These are phyloP conservation scores for Termitomyces sp. DNA, from an alignment of 768 basidiomycete species.

Conservation along the genomic window DNA sequence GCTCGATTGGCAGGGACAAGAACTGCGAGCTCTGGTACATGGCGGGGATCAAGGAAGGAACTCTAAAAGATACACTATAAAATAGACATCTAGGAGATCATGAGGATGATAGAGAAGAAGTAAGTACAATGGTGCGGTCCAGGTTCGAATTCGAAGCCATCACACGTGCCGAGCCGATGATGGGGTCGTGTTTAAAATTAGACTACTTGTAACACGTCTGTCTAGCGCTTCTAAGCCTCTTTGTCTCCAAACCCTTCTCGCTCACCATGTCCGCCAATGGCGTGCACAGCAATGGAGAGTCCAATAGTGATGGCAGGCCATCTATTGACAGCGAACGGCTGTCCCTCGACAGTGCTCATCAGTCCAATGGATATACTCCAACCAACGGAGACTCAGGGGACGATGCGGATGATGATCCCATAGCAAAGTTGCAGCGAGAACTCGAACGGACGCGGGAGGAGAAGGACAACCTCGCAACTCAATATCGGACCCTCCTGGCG, in stretches of 20 bases:
- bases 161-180: background rate
- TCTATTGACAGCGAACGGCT: constrained; percentile 48
- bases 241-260: background rate
- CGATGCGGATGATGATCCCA: constrained; percentile 44
- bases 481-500: constrained; percentile 82
- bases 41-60: background rate
- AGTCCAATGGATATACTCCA: constrained; percentile 26
- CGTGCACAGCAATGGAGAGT: constrained; percentile 20
- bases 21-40: constrained; percentile 15
- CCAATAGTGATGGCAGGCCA: constrained; percentile 29
- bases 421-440: constrained; percentile 66
- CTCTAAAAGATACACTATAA: background rate
- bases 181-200: no score
- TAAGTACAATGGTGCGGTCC: background rate
- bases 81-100: background rate
- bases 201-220: background rate
- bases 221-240: background rate
- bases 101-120: background rate
- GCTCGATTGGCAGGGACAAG: constrained; percentile 33
- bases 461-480: constrained; percentile 81
- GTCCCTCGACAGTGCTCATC: constrained; percentile 27
- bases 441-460: constrained; percentile 76
- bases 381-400: constrained; percentile 27
- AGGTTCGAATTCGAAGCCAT: background rate
- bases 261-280: constrained; percentile 24